phyloP scores from a whole-genome alignment of 2,329 filamentous ascomycete genomes.

The Neofusicoccum umdonicola region DNA sequence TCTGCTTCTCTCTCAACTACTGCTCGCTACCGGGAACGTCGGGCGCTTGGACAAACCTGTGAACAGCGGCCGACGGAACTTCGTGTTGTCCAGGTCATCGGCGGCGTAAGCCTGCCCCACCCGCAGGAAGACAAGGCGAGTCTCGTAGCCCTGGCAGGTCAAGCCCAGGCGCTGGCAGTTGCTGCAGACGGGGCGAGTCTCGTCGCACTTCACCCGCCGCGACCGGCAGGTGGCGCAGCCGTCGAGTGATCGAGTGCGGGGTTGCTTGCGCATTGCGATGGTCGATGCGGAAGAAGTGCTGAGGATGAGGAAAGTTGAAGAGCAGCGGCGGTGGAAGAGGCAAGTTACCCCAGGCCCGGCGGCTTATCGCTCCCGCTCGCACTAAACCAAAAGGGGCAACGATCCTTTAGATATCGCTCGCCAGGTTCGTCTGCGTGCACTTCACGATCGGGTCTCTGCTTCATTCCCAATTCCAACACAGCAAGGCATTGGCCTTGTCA shows the following conservation, averaged over 20 bases:
- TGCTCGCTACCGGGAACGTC: not conserved
- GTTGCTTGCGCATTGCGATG: not conserved
- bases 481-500: too few relatives aligned
- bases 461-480: too few relatives aligned
- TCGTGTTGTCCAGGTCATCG: not conserved
- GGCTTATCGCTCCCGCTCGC: not conserved
- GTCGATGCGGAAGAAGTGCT: not conserved
- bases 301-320: not conserved
- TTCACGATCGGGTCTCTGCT: too few relatives aligned
- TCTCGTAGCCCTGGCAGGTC: conserved; percentile 17
- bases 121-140: conserved; percentile 16
- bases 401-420: too few relatives aligned
- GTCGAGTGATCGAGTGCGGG: conserved; percentile 19
- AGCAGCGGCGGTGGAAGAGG: not conserved
- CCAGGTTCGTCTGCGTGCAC: too few relatives aligned
- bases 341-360: not conserved
- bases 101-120: not conserved
- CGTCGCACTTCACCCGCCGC: conserved; percentile 20
- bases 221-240: conserved; percentile 20
- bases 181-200: conserved; percentile 17
- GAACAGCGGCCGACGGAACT: conserved; percentile 17
- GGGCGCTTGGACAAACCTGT: conserved; percentile 8
- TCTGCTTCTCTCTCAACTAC: not conserved
- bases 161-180: conserved; percentile 16
- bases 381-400: too few relatives aligned